phyloP scores from a whole-genome alignment of 345 rosid species.

The Isatis tinctoria region DNA sequence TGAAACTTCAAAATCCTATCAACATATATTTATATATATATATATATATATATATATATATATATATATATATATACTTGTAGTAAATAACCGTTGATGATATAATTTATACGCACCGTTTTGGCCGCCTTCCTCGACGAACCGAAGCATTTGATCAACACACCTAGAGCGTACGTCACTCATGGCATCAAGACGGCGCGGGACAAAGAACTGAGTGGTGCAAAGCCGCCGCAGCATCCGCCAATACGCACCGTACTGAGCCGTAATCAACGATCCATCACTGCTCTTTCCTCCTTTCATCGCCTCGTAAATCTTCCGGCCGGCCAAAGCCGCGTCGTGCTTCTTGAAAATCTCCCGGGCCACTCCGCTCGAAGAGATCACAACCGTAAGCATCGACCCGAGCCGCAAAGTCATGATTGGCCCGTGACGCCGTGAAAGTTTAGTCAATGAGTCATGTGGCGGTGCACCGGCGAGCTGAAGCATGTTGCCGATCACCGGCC shows the following conservation, averaged over 20 bases:
- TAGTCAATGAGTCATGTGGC: constrained; percentile 54
- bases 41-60: not conserved
- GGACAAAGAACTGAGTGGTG: constrained; percentile 61
- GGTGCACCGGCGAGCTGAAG: constrained; percentile 48
- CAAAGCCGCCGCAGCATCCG: constrained; percentile 62
- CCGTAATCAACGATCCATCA: constrained; percentile 63
- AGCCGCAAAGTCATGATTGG: constrained; percentile 74
- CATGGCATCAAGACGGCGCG: constrained; percentile 58
- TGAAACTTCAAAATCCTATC: not conserved
- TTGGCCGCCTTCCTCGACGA: constrained; percentile 40
- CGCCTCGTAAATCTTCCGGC: constrained; percentile 74
- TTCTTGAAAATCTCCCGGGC: constrained; percentile 77
- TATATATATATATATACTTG: not conserved
- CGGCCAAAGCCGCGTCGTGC: constrained; percentile 65
- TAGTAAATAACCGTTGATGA: not conserved
- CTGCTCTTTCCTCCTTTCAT: constrained; percentile 56
- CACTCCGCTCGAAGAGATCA: constrained; percentile 57
- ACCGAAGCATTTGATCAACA: constrained; percentile 49
- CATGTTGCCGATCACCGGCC: constrained; percentile 68
- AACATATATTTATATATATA: not conserved
- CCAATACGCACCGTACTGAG: constrained; percentile 82
- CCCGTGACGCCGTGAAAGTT: constrained; percentile 47
- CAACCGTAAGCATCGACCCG: constrained; percentile 70
- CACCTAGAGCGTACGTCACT: constrained; percentile 43
- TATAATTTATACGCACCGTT: constrained; percentile 23